These are phyloP conservation scores for Gynochthodes officinalis DNA, from an alignment of 257 asterid genomes.

Conservation along the genomic window DNA sequence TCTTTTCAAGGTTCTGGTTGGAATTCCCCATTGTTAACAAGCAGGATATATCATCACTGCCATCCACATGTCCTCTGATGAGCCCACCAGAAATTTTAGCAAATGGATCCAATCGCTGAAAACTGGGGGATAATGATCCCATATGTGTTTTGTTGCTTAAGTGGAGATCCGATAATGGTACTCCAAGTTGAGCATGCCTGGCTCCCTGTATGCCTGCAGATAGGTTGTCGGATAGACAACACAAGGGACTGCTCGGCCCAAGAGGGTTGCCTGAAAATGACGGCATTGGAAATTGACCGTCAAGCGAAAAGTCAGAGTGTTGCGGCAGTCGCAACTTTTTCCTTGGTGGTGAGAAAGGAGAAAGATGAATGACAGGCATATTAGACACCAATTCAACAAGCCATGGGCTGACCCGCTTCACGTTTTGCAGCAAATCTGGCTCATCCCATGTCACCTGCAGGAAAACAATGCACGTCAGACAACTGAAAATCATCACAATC, in stretches of 20 bases:
- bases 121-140: constrained; percentile 54
- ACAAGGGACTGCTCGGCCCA: constrained; percentile 63
- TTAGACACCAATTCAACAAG: constrained; percentile 75
- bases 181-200: constrained; percentile 98
- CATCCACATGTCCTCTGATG: constrained; percentile 30
- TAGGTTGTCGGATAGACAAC: constrained; percentile 57
- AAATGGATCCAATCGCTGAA: constrained; percentile 45
- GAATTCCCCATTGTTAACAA: constrained; percentile 66
- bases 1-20: constrained; percentile 40
- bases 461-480: constrained; percentile 6
- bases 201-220: constrained; percentile 99
- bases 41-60: constrained; percentile 64
- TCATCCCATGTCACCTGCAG: constrained; percentile 94
- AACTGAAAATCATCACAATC: neutral
- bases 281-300: constrained; percentile 68
- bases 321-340: constrained; percentile 64
- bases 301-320: constrained; percentile 54
- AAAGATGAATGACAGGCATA: constrained; percentile 64
- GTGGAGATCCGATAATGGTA: constrained; percentile 67
- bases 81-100: constrained; percentile 39
- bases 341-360: constrained; percentile 75
- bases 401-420: constrained; percentile 95
- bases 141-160: constrained; percentile 71
- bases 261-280: constrained; percentile 79
- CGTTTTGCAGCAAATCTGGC: constrained; percentile 77